Conservation (phyloP, 352 stramenopile species). For the Peronospora farinosa region DNA sequence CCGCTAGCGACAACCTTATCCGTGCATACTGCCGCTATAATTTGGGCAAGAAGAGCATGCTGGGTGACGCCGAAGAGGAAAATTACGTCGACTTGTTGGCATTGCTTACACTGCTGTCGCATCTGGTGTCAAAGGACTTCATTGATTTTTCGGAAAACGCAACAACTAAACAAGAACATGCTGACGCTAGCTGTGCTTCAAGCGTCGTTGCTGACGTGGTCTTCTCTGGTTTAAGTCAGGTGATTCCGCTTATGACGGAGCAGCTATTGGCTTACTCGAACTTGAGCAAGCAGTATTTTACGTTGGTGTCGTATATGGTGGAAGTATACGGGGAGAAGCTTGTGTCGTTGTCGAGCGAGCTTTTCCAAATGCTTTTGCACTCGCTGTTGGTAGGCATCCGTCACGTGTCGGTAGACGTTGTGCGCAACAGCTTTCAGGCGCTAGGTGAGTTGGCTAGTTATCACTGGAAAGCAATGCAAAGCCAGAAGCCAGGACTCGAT, state of each 20-base stretch:
- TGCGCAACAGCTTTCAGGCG: constrained; percentile 78
- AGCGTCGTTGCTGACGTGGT: constrained; percentile 82
- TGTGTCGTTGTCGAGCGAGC: constrained; percentile 39
- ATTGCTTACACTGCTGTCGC: constrained; percentile 72
- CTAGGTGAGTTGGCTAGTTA: constrained; percentile 67
- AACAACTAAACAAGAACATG: constrained; percentile 48
- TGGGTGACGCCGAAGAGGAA: constrained; percentile 68
- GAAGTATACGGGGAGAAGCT: constrained; percentile 84
- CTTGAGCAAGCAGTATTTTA: constrained; percentile 87
- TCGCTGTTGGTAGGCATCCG: constrained; percentile 72
- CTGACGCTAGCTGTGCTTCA: constrained; percentile 50
- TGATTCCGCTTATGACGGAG: constrained; percentile 88
- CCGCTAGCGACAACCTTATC: constrained; percentile 65
- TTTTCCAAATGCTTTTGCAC: constrained; percentile 74
- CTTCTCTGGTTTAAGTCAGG: constrained; percentile 78
- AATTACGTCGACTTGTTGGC: constrained; percentile 66
- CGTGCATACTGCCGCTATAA: constrained; percentile 61
- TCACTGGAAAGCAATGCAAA: constrained; percentile 57
- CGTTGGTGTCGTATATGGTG: constrained; percentile 80
- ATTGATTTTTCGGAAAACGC: constrained; percentile 80
- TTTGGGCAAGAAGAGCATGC: constrained; percentile 55
- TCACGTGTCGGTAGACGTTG: constrained; percentile 66
- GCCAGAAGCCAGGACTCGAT: constrained; percentile 41
- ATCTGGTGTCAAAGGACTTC: constrained; percentile 78
- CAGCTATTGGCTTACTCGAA: constrained; percentile 78